These are phyloP conservation scores for Zygosaccharomyces pseudorouxii DNA, from an alignment of 805 yeast species.

Conservation along the genomic window DNA sequence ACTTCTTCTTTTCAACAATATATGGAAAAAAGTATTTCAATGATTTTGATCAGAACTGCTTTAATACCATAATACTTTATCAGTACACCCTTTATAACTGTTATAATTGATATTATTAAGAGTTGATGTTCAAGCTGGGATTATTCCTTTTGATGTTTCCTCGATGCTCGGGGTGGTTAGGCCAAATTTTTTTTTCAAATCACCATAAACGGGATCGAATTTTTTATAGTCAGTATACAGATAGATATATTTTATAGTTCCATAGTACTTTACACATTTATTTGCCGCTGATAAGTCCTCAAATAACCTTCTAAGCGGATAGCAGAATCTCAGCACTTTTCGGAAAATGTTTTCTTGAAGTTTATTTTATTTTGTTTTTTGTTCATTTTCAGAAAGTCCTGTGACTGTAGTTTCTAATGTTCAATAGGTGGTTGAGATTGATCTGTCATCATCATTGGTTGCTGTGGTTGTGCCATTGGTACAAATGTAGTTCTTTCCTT, in stretches of 20 bases:
- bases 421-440: slow-evolving; percentile 2
- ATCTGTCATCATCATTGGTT: slow-evolving; percentile 10
- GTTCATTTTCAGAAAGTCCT: neutral
- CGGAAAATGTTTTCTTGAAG: neutral
- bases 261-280: neutral
- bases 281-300: neutral
- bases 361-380: neutral
- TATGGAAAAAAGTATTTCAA: neutral
- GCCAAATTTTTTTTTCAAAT: neutral
- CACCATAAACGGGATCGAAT: slow-evolving; percentile 5
- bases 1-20: neutral
- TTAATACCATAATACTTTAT: neutral
- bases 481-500: slow-evolving; percentile 45
- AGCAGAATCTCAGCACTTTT: neutral
- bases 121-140: neutral
- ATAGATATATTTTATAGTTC: neutral
- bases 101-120: neutral
- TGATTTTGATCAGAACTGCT: neutral
- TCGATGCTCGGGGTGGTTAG: neutral
- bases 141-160: neutral
- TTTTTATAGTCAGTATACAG: neutral
- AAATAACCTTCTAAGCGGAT: neutral
- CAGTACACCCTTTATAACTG: neutral
- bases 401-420: neutral
- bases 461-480: slow-evolving; percentile 25